Conservation (phyloP, 768 basidiomycete genomes). For the Pulveroboletus frians region DNA sequence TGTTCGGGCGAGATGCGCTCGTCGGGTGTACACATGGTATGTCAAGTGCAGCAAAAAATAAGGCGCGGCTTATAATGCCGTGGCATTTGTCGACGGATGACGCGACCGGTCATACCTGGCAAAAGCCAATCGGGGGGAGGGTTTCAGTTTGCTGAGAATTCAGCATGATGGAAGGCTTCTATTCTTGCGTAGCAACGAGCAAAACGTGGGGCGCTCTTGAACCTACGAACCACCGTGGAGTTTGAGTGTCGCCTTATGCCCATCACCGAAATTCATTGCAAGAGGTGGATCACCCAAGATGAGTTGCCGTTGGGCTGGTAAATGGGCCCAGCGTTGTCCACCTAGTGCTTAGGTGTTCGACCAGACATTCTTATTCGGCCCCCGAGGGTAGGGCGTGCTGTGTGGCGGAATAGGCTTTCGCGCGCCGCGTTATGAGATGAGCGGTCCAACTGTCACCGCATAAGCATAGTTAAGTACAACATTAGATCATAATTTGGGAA, state of each 20-base stretch:
- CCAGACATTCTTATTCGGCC: slow-evolving; percentile 17
- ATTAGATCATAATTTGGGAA: slow-evolving; percentile 24
- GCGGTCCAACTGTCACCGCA: slow-evolving; percentile 22
- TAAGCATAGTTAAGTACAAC: slow-evolving; percentile 5
- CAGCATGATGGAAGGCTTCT: slow-evolving; percentile 27
- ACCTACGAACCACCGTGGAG: slow-evolving; percentile 23
- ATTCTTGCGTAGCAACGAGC: slow-evolving; percentile 30
- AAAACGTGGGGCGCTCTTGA: slow-evolving; percentile 21
- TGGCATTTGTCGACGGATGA: slow-evolving; percentile 15
- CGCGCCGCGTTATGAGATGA: slow-evolving; percentile 11
- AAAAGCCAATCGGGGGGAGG: slow-evolving; percentile 8
- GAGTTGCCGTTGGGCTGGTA: background rate
- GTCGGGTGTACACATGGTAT: slow-evolving; percentile 13
- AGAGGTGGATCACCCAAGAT: background rate
- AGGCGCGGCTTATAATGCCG: slow-evolving; percentile 5
- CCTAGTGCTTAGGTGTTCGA: slow-evolving; percentile 15
- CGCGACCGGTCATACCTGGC: slow-evolving; percentile 1
- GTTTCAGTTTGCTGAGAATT: slow-evolving; percentile 19
- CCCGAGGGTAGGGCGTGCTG: slow-evolving; percentile 3
- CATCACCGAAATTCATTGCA: slow-evolving; percentile 5
- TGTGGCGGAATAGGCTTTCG: background rate
- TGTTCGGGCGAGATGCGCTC: slow-evolving; percentile 5
- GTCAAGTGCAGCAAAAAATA: slow-evolving; percentile 3
- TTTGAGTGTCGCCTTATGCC: slow-evolving; percentile 20
- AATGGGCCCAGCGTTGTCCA: background rate